These are phyloP conservation scores for Aspergillus fructus DNA, from an alignment of 2,329 filamentous ascomycete species.

Conservation along the genomic window DNA sequence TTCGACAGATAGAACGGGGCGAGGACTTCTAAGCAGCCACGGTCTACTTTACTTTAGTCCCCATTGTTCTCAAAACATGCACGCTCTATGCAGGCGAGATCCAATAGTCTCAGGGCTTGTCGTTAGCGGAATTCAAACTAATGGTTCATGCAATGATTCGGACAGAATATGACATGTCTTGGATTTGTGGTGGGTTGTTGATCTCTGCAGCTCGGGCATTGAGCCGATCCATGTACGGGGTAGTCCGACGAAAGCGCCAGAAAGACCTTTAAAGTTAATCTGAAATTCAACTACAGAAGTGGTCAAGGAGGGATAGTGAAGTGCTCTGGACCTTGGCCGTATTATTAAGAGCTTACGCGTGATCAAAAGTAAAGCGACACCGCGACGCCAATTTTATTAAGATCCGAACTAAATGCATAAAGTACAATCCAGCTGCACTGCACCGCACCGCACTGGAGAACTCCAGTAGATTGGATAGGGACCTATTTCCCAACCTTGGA, in stretches of 20 bases:
- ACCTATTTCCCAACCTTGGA: conserved; percentile 48
- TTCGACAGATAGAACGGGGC: too few species aligned
- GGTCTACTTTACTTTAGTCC: background rate
- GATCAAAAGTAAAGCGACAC: too few species aligned
- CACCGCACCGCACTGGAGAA: background rate
- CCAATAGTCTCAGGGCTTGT: background rate
- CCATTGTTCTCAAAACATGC: background rate
- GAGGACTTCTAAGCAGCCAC: background rate
- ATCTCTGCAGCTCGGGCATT: background rate
- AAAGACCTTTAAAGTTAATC: too few species aligned
- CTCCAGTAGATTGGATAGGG: too few species aligned
- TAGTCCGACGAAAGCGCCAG: background rate
- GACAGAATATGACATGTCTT: background rate
- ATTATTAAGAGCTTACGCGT: too few species aligned
- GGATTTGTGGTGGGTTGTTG: background rate
- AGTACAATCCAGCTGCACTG: background rate
- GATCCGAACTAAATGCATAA: background rate
- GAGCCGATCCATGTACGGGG: background rate
- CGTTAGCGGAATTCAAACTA: background rate
- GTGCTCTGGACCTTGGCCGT: too few species aligned
- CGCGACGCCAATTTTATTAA: too few species aligned
- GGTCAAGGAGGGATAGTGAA: too few species aligned
- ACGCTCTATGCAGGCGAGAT: background rate
- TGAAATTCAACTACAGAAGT: too few species aligned
- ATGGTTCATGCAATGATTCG: background rate